Conservation (phyloP, 768 basidiomycete species). For the Cubamyces lactineus region DNA sequence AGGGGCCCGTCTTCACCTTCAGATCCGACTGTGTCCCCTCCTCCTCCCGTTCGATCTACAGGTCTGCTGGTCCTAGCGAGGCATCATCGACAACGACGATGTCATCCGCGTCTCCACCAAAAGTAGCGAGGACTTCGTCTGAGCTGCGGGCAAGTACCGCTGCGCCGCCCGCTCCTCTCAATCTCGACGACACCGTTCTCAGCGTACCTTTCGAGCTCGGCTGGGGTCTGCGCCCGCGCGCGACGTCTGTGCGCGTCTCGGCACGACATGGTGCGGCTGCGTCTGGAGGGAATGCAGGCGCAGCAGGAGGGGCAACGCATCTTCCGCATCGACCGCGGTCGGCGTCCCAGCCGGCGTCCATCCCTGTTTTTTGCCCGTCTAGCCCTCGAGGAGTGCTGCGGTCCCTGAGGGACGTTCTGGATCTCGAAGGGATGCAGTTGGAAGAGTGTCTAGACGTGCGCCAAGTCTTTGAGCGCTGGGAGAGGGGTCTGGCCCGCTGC, state of each 20-base stretch:
- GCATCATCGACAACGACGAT: no score
- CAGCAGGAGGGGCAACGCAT: background rate
- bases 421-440: conserved; percentile 19
- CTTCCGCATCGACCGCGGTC: conserved; percentile 17
- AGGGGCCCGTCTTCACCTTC: conserved; percentile 10
- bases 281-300: background rate
- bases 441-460: conserved; percentile 29
- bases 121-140: no score
- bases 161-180: background rate
- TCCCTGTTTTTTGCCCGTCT: conserved; percentile 16
- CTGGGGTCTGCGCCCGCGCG: conserved; percentile 14
- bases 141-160: background rate
- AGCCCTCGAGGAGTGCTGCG: conserved; percentile 18
- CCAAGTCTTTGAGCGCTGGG: conserved; percentile 21
- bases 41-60: background rate
- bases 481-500: conserved; percentile 5
- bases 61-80: no score
- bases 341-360: conserved; percentile 18
- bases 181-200: conserved; percentile 2
- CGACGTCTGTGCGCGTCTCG: conserved; percentile 15
- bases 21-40: background rate
- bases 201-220: background rate
- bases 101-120: no score
- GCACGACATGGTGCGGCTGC: background rate
- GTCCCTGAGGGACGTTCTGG: conserved; percentile 14